Base-by-base conservation (phyloP, 2,329 filamentous ascomycete species). In the Alternaria consortialis region DNA sequence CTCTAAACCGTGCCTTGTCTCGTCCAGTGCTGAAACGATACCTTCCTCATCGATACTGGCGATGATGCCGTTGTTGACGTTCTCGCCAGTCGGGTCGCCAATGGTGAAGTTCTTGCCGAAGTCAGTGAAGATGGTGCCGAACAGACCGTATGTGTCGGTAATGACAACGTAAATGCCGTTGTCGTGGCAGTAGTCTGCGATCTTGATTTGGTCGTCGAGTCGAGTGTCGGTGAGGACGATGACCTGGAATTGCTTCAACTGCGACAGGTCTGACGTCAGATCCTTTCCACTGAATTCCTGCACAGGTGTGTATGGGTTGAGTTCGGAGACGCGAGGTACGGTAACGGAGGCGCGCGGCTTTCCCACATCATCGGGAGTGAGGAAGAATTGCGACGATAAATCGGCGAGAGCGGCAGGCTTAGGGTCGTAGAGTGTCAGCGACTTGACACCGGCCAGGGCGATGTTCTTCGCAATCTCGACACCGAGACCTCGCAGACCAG, bases 401-500 rank as follows among this genome's bases (percentile, higher is more conserved):
- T 99, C 95, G 71, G 92, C 86, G 70, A 97, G 91, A 69, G 89
- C 86, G 55, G 92, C 91, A 42, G 92, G 92, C 48, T 90, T 88
- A 47, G 95, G 94, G 77, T 99, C 95, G 84, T 93, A 92, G 56
- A 99, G 87, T 2, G 94, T 95, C 70, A 99, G 84, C 76, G 94
- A 97, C 86, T 99, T 99, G 82, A 99, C 95, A 79, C 95, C 95
- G 72, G 95, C 95, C 71, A 99, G 90, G 62, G 95, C 95, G 75
- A 99, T 93, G 76, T 99, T 99, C 87, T 99, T 99, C 75, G 95
- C 94, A 73, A 99, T 95, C 82, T 99, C 95, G 57, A 97, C 94
- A 83, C 95, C 95, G 40, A 99, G 87, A 53, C 95, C 95, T 80
- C 95, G 94, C 69, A 98, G 84, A 66, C 95, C 95, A 64, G 94